Evolutionary conservation across 192 early-diverging fungal species (phyloP), one percentile per base, ranked within the genome.

Genomic region (Coemansia sp.): DNA sequence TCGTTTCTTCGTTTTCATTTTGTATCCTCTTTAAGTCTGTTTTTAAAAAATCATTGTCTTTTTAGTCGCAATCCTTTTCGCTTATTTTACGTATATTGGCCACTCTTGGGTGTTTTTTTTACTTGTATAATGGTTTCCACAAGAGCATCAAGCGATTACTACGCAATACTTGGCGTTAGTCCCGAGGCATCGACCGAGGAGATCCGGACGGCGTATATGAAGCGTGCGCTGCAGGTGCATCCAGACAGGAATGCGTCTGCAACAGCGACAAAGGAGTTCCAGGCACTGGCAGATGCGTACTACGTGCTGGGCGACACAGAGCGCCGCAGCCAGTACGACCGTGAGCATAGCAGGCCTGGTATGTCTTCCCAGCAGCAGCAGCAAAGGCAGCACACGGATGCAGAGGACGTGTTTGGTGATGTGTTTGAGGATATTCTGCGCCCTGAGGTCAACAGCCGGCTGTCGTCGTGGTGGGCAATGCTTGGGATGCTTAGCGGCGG

Each of bases 361-460:
- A 46, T 16, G 48, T 53, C 12, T 10, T 5, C 40, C 17, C 16
- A 19, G 38, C 48, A 19, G 10, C 39, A 45, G 11, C 11, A 14
- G 44, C 44, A 45, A 9, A 9, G 44, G 44, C 51, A 76, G 32
- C 77, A 74, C 19, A 76, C 88, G 0, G 83, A 93, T 66, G 81
- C 94, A 2, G 74, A 87, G 8, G 38, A 68, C 25, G 76, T 94
- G 48, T 95, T 95, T 79, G 89, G 89, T 19, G 79, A 85, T 20
- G 90, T 92, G 45, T 93, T 95, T 79, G 91, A 93, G 61, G 92
- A 94, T 56, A 74, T 95, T n/a, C 71, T 95, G 62, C 81, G 87
- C 17, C 87, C 92, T 0, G 87, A 92, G 64, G 86, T 92, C 2
- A 65, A 79, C 0, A 8, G 13, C 0, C 51, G 49, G 71, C 88